Percentiles rank a stretch among this genome's conserved stretches.
Evolutionary conservation across 108 stramenopile species (phyloP).

Genomic region (Skeletonema tropicum): DNA sequence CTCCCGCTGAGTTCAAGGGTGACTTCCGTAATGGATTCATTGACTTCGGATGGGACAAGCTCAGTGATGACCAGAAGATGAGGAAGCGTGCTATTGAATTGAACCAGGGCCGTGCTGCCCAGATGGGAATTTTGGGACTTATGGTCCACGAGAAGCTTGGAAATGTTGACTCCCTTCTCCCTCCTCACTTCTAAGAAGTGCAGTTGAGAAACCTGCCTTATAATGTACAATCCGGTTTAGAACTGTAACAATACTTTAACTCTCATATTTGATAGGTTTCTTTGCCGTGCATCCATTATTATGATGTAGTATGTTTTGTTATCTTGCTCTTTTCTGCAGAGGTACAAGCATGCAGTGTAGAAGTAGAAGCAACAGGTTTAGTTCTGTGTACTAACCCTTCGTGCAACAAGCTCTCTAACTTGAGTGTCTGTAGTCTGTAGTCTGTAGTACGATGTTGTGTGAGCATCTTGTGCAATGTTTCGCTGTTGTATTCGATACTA

Average conservation of each 20-base stretch:
- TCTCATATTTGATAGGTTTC: conserved; percentile 8
- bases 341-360: too few species aligned
- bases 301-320: too few species aligned
- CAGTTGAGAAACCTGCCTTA: not conserved
- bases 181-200: conserved; percentile 18
- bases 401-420: too few species aligned
- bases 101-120: conserved; percentile 90
- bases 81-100: conserved; percentile 89
- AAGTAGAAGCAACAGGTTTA: too few species aligned
- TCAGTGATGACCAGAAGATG: conserved; percentile 63
- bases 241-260: conserved; percentile 7
- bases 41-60: conserved; percentile 80
- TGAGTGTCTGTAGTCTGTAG: too few species aligned
- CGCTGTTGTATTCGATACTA: too few species aligned
- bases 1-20: conserved; percentile 68
- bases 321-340: too few species aligned
- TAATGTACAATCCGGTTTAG: not conserved
- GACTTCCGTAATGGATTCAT: conserved; percentile 82
- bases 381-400: too few species aligned
- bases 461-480: too few species aligned
- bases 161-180: conserved; percentile 29
- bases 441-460: too few species aligned
- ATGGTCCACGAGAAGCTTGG: conserved; percentile 88
- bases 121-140: conserved; percentile 91
- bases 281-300: not conserved